A percentile compares a stretch with the other conserved stretches of the same genome.
phyloP scores from a whole-genome alignment of 2,329 filamentous ascomycete species.

The Talaromyces sp. region DNA sequence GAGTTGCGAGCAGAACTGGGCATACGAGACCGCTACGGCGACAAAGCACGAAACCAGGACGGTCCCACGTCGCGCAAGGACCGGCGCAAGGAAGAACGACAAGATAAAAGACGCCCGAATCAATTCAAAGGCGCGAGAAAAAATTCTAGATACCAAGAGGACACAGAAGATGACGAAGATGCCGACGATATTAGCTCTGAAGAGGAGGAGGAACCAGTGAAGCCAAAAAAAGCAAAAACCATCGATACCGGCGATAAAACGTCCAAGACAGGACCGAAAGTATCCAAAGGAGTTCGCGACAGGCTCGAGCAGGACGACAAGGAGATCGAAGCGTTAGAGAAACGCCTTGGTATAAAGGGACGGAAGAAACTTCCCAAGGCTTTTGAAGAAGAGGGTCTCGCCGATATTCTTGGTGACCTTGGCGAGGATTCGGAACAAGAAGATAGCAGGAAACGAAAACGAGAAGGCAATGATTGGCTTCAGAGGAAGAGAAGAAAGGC shows the following conservation, averaged over 20 bases:
- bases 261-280: constrained; percentile 20
- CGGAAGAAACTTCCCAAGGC: constrained; percentile 68
- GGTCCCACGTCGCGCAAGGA: constrained; percentile 52
- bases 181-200: constrained; percentile 14
- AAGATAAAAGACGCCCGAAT: constrained; percentile 51
- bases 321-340: constrained; percentile 82
- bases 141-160: constrained; percentile 22
- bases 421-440: constrained; percentile 47
- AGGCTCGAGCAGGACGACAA: constrained; percentile 75
- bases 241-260: constrained; percentile 8
- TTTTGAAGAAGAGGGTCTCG: constrained; percentile 78
- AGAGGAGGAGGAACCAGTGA: constrained; percentile 6
- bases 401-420: constrained; percentile 68
- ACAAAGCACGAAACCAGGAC: constrained; percentile 25
- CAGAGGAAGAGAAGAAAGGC: constrained; percentile 54
- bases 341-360: constrained; percentile 75
- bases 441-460: constrained; percentile 51
- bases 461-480: constrained; percentile 60
- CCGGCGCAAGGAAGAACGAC: constrained; percentile 60
- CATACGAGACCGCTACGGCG: constrained; percentile 30
- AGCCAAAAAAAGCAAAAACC: constrained; percentile 1
- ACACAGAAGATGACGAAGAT: constrained; percentile 20
- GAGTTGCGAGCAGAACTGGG: constrained; percentile 36
- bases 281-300: constrained; percentile 48
- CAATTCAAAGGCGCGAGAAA: constrained; percentile 13